Conservation (phyloP, 352 stramenopile genomes). For the Aphanomyces astaci region DNA sequence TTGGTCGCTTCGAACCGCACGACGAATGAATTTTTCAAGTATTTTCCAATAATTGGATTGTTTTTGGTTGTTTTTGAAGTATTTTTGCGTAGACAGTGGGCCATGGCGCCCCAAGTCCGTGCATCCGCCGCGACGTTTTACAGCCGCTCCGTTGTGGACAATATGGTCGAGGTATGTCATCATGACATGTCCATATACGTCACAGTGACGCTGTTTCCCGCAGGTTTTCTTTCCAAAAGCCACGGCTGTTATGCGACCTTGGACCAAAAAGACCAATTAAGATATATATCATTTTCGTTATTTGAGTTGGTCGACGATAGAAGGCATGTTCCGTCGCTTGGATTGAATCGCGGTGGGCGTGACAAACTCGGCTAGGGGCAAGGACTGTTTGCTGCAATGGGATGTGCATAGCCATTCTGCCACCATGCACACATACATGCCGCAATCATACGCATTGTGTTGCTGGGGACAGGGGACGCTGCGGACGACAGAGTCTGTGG, state of each 20-base stretch:
- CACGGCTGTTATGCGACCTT: neutral
- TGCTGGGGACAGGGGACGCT: constrained; percentile 50
- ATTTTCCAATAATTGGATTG: neutral
- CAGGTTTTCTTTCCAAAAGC: too few species aligned
- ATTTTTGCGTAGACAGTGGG: neutral
- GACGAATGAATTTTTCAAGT: constrained; percentile 73
- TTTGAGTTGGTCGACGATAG: constrained; percentile 19
- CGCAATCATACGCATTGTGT: constrained; percentile 71
- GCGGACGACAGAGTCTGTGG: constrained; percentile 23
- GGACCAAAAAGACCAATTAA: neutral
- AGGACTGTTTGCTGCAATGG: constrained; percentile 14
- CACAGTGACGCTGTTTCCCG: too few species aligned
- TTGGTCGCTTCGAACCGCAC: constrained; percentile 48
- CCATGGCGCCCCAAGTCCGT: neutral
- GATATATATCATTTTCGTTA: neutral
- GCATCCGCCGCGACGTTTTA: neutral
- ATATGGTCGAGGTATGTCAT: constrained; percentile 6
- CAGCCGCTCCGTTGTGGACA: neutral
- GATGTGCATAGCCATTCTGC: constrained; percentile 45
- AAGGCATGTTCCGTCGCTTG: constrained; percentile 41
- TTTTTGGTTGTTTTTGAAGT: neutral
- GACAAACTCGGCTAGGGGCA: constrained; percentile 36
- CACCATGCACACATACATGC: constrained; percentile 63
- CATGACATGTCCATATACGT: neutral
- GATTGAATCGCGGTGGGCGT: constrained; percentile 43